A percentile compares a stretch with the other conserved stretches of the same genome.
These are phyloP conservation scores for Mortierella hygrophila DNA, from an alignment of 192 early-diverging fungal genomes.

Conservation along the genomic window DNA sequence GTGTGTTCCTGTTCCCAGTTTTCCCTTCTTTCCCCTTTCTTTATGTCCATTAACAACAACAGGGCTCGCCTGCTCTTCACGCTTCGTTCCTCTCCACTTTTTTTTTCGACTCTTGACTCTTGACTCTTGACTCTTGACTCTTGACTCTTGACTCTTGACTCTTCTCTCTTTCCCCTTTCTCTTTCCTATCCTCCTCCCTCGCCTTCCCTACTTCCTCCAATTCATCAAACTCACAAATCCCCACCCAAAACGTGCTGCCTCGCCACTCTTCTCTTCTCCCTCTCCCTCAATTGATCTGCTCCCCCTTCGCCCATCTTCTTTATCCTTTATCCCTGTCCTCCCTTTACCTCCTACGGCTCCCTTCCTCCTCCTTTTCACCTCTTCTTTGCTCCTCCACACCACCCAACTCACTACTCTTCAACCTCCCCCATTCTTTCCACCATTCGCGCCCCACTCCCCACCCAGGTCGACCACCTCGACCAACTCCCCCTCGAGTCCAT, in stretches of 20 bases:
- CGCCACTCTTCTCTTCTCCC: too few species aligned
- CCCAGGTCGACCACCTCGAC: slow-evolving; percentile 1
- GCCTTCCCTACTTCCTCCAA: not conserved
- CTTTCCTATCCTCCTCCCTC: not conserved
- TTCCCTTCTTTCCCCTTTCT: too few species aligned
- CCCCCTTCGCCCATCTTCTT: too few species aligned
- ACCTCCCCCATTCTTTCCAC: not conserved
- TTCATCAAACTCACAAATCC: too few species aligned
- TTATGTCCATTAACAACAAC: too few species aligned
- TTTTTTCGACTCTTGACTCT: not conserved
- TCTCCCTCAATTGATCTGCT: too few species aligned
- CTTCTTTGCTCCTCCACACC: not conserved
- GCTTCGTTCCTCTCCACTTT: too few species aligned
- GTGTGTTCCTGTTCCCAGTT: too few species aligned
- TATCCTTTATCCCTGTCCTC: too few species aligned
- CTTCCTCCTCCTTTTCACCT: not conserved
- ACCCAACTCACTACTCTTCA: not conserved
- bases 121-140: not conserved
- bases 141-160: not conserved
- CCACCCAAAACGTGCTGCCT: too few species aligned
- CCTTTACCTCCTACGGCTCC: not conserved
- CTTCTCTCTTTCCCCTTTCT: not conserved
- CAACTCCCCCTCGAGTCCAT: not conserved
- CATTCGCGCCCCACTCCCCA: not conserved
- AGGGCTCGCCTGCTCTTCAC: not conserved